phyloP scores from a whole-genome alignment of 345 rosid species.

The Eucalyptus viminalis region DNA sequence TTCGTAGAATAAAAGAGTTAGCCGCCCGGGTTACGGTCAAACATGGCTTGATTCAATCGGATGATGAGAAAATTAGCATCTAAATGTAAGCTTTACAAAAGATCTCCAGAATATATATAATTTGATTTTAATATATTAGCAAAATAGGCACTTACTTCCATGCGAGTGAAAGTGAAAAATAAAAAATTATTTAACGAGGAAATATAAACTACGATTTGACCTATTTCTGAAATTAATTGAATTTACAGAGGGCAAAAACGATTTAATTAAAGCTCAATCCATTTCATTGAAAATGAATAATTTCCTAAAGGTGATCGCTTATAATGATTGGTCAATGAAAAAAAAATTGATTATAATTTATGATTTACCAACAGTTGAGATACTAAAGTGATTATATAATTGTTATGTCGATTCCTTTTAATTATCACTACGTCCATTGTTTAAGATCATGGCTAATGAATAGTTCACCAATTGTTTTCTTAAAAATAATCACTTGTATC shows the following conservation, averaged over 20 bases:
- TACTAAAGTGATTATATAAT: neutral
- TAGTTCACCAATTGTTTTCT: neutral
- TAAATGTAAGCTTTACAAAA: neutral
- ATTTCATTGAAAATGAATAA: no score
- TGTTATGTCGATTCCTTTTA: neutral
- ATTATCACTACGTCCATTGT: neutral
- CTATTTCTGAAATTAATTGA: neutral
- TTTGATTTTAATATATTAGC: neutral
- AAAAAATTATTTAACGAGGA: neutral
- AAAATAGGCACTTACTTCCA: neutral
- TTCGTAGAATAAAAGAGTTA: neutral
- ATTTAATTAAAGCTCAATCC: neutral
- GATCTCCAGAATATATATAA: neutral
- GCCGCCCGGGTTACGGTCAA: neutral
- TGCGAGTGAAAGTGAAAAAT: neutral
- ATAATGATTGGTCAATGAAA: neutral
- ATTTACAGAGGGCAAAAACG: fast-evolving
- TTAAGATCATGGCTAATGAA: neutral
- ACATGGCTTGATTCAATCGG: neutral
- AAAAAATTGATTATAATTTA: fast-evolving
- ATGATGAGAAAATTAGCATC: neutral
- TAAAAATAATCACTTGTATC: no score
- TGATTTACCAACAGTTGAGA: neutral
- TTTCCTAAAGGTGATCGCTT: neutral
- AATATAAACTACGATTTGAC: neutral